Percentiles rank a stretch among this genome's conserved stretches.
Evolutionary conservation across 192 early-diverging fungal genomes (phyloP).

Genomic region (Coemansia sp.): DNA sequence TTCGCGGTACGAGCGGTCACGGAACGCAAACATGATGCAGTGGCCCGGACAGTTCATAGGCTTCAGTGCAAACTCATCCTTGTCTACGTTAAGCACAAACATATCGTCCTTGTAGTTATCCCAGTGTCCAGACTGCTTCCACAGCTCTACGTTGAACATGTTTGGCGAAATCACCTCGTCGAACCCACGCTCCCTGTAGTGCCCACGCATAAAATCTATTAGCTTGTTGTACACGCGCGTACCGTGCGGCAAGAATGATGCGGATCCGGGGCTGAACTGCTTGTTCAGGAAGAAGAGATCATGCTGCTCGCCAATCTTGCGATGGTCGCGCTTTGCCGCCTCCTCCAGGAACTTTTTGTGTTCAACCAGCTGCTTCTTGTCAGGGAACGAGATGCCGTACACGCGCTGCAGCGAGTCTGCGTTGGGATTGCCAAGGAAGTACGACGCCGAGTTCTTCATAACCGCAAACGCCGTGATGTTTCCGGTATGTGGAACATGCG

Average conservation of each 20-base stretch:
- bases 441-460: slow-evolving; percentile 96
- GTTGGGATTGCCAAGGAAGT: slow-evolving; percentile 95
- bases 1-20: slow-evolving; percentile 95
- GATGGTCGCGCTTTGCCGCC: slow-evolving; percentile 94
- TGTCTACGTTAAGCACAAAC: slow-evolving; percentile 94
- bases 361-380: slow-evolving; percentile 95
- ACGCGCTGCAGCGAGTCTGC: slow-evolving; percentile 98
- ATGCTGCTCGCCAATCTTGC: slow-evolving; percentile 95
- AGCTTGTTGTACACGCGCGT: slow-evolving; percentile 94
- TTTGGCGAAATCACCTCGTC: slow-evolving; percentile 97
- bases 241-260: slow-evolving; percentile 96
- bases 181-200: slow-evolving; percentile 93
- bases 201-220: slow-evolving; percentile 81
- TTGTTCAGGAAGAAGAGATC: slow-evolving; percentile 97
- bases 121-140: slow-evolving; percentile 96
- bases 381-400: slow-evolving; percentile 99
- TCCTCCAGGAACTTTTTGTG: slow-evolving; percentile 95
- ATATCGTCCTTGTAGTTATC: slow-evolving; percentile 97
- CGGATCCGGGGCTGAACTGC: slow-evolving; percentile 88
- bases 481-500: slow-evolving; percentile 93
- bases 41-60: slow-evolving; percentile 99
- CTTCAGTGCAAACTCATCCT: slow-evolving; percentile 96
- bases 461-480: slow-evolving; percentile 91
- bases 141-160: slow-evolving; percentile 98
- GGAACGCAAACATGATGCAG: slow-evolving; percentile 92